Base-by-base conservation (phyloP, 495 filamentous ascomycete species). In the Podospora tetraspora region DNA sequence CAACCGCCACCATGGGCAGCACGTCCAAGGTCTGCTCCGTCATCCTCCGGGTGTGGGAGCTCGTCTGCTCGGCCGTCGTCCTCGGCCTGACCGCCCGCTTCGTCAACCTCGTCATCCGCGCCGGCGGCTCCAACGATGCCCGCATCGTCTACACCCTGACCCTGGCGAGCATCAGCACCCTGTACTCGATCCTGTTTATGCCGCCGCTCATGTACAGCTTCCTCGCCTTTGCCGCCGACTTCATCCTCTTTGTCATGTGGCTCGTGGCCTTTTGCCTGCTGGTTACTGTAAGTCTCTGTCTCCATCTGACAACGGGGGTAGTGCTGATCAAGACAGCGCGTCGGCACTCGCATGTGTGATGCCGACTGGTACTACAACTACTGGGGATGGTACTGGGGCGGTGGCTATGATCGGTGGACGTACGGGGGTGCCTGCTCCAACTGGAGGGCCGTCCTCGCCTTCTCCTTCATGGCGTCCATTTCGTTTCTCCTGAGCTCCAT, bases 381-480 rank as follows among this genome's bases (percentile, higher is more conserved):
- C 29, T 76, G 74, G 74, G 70, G 67, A 2, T 74, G 29, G 32
- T 69, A 70, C 61, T 76, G 74, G 74, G 74, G 72, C 3, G n/a
- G 43, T 52, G 43, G 43, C 19, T 52, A 52, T 2, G 19, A 66
- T n/a, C 68, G 63, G 66, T 72, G 68, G 68, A 21, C 61, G 3
- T 62, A 61, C 9, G n/a, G 23, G 16, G 60, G 66, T 13, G 69
- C 69, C 11, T 75, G 74, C 30, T 27, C 59, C 1, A 21, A 62
- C 7, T 75, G 70, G 68, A 68, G 72, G 30, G 68, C 68, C 0
- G 61, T 67, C 22, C 29, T 75, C 37, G 71, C 70, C 0, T 75
- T 75, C 21, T 72, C 71, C 9, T 75, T 75, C 52, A 57, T 75
- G 68, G 72, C 63, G 5, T 30, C 70, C 32, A 58, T 75, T 27